Evolutionary conservation across 208 protist genomes (phyloP), one percentile per base, ranked within the genome.

Genomic region (Vickermania ingenoplastis): DNA sequence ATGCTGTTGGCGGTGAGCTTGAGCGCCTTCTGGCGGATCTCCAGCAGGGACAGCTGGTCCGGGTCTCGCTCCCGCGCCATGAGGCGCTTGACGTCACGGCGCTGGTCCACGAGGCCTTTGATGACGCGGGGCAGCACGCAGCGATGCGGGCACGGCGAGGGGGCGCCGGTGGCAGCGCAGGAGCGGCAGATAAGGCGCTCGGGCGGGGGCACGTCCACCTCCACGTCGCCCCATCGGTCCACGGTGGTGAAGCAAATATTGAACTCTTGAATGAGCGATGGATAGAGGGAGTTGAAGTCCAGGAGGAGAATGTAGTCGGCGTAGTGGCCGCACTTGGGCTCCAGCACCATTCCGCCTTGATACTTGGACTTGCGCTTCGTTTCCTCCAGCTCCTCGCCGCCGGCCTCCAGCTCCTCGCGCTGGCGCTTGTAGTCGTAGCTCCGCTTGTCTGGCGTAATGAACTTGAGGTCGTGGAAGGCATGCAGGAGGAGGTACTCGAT

Each of bases 251-350:
- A 99, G 86, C 99, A 99, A 45, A 99, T 95, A 82, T 99, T 99
- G 77, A 98, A 99, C 81, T 99, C 99, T 69, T 99, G 95, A 65
- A 99, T 99, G 59, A 99, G 98, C 22, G 97, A 99, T 52, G 99
- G 99, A 85, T 99, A 99, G 25, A 99, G 91, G 31, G 97, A 99
- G 80, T 99, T 99, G 89, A 99, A 99, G 77, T 99, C 99, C 14
- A 99, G 86, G 13, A 99, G 77, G 14, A 99, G 75, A 61, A 99
- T 92, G 73, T 93, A 99, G 53, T 97, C 96, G 26, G 98, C 96
- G 78, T 99, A 99, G 52, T 99, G 92, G 28, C 97, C 97, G 29
- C 74, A 75, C 75, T 99, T 98, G 36, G 99, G 98, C 41, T 99
- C 96, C 5, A 99, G 67, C 57, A 99, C 91, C 86, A 94, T 97